Evolutionary conservation across 129 eudicot species (phyloP), one percentile per base, ranked within the genome.

Genomic region (Calendula officinalis): DNA sequence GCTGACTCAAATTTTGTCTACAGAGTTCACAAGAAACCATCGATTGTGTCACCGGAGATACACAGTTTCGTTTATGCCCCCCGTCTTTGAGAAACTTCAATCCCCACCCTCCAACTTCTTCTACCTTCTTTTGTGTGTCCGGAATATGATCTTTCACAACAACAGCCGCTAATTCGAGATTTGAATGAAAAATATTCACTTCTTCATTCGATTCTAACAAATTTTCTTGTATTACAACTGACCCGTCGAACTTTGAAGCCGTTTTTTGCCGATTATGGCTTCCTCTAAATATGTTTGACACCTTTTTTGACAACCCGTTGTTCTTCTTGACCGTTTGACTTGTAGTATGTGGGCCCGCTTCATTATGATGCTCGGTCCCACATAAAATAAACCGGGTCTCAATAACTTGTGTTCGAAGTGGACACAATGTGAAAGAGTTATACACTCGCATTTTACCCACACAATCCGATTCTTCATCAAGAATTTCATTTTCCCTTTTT

Each of bases 51-150:
- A 39, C 81, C 5, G 27, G 46, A 38, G 75, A 62, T 34, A 62
- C 60, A 43, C 0, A 17, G 0, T 22, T 71, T 68, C 32, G 56
- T 30, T 56, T 71, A 10, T 68, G 56, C 67, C 72, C 76, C 14
- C 68, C 56, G 62, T 78, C 77, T 68, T 88, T 75, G 35, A 92
- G 95, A 80, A 92, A 92, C 52, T 85, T 92, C 58, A 92, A 66
- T 10, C 98, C 98, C 98, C 98, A 92, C n/a, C 98, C 98, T 73
- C 95, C 96, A 11, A 51, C 62, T 41, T 74, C 67, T 22, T 22
- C 30, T 22, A 76, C 75, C 64, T 75, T 75, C 56, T 66, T 65
- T 33, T 10, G 48, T 38, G 9, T 56, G 30, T 38, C 66, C 45
- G 66, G 55, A 33, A 80, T 46, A 73, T 80, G 94, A n/a, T 88